These are phyloP conservation scores for Backusella tuberculispora DNA, from an alignment of 192 early-diverging fungal genomes.

Conservation along the genomic window DNA sequence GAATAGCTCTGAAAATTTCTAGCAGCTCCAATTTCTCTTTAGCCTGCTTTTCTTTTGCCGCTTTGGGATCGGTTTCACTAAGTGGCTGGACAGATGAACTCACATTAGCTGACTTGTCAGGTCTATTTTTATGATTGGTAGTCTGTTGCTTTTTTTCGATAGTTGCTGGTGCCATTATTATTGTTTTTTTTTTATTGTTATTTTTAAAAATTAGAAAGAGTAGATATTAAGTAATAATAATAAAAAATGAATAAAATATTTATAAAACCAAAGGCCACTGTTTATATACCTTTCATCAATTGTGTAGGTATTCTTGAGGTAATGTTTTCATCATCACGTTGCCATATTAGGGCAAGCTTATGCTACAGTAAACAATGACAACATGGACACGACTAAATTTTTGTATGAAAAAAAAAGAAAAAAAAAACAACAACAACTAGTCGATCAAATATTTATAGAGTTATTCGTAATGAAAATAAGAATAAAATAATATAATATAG, in stretches of 20 bases:
- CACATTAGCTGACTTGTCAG: neutral
- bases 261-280: neutral
- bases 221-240: too few species aligned
- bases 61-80: slow-evolving; percentile 5
- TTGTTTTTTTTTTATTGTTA: too few species aligned
- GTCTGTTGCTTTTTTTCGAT: neutral
- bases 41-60: slow-evolving; percentile 16
- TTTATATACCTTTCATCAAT: neutral
- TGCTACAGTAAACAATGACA: neutral
- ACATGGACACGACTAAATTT: neutral
- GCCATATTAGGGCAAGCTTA: neutral
- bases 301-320: neutral
- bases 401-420: neutral
- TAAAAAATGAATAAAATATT: neutral
- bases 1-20: slow-evolving; percentile 39
- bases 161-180: neutral
- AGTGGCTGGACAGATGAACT: neutral
- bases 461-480: too few species aligned
- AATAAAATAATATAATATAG: too few species aligned
- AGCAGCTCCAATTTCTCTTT: slow-evolving; percentile 43
- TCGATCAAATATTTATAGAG: too few species aligned
- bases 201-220: too few species aligned
- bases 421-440: too few species aligned
- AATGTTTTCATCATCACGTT: slow-evolving; percentile 10
- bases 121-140: neutral